These are phyloP conservation scores for Penicillium hesseltinei DNA, from an alignment of 2,329 filamentous ascomycete species.

Conservation along the genomic window DNA sequence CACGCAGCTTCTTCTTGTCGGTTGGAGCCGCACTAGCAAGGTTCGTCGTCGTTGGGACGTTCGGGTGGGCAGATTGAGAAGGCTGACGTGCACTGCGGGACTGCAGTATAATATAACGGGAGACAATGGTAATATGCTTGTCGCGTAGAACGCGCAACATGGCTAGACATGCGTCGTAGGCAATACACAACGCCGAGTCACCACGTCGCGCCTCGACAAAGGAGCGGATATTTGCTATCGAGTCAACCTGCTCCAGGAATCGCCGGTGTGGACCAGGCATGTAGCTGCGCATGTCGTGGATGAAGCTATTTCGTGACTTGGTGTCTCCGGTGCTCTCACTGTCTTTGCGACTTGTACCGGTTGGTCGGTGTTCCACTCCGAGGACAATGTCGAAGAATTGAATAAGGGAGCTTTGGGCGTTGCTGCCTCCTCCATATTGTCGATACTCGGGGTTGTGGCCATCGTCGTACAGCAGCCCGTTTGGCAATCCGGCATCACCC, in stretches of 20 bases:
- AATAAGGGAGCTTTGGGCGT: conserved; percentile 93
- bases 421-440: conserved; percentile 90
- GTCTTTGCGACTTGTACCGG: conserved; percentile 60
- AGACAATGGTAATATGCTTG: conserved; percentile 94
- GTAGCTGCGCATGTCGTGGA: conserved; percentile 93
- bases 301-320: conserved; percentile 75
- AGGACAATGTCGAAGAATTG: conserved; percentile 96
- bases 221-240: conserved; percentile 80
- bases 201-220: conserved; percentile 66
- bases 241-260: conserved; percentile 77
- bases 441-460: conserved; percentile 70
- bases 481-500: conserved; percentile 85
- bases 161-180: conserved; percentile 86
- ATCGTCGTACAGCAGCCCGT: conserved; percentile 84
- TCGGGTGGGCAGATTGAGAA: conserved; percentile 56
- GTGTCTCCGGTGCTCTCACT: conserved; percentile 41
- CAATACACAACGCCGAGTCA: conserved; percentile 68
- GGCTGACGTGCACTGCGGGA: conserved; percentile 70
- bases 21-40: conserved; percentile 49
- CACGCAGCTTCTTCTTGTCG: conserved; percentile 64
- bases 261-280: conserved; percentile 92
- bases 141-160: conserved; percentile 78
- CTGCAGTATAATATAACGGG: conserved; percentile 89
- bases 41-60: conserved; percentile 55
- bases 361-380: conserved; percentile 85